A percentile compares a stretch with the other conserved stretches of the same genome.
Evolutionary conservation across 148 eudicot species (phyloP).

Genomic region (Heliosperma pusillum): DNA sequence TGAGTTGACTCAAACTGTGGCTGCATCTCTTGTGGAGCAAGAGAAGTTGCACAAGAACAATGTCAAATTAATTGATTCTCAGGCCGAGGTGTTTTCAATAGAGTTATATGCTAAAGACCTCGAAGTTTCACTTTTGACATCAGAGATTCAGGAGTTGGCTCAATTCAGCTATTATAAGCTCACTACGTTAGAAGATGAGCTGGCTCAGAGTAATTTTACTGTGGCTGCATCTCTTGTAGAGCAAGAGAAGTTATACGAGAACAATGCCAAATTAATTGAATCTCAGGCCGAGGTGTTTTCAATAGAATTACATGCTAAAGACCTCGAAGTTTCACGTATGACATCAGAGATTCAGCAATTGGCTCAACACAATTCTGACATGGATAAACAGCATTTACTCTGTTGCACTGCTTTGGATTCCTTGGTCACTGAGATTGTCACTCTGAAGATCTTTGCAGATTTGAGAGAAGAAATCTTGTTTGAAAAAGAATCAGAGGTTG

Average conservation of each 20-base stretch:
- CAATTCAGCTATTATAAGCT: neutral
- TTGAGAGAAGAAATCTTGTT: slow-evolving; percentile 38
- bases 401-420: slow-evolving; percentile 35
- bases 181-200: too few relatives aligned
- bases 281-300: slow-evolving; percentile 45
- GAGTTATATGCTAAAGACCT: slow-evolving; percentile 66
- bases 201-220: neutral
- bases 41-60: slow-evolving; percentile 44
- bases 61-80: slow-evolving; percentile 35
- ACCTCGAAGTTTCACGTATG: neutral
- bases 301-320: neutral
- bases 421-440: slow-evolving; percentile 42
- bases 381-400: slow-evolving; percentile 24
- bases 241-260: slow-evolving; percentile 47
- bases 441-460: slow-evolving; percentile 36
- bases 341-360: neutral
- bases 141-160: slow-evolving; percentile 45
- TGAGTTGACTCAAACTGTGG: slow-evolving; percentile 46
- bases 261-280: slow-evolving; percentile 35
- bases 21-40: slow-evolving; percentile 43
- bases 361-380: slow-evolving; percentile 25
- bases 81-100: slow-evolving; percentile 43
- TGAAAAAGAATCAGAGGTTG: slow-evolving; percentile 45
- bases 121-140: slow-evolving; percentile 49
- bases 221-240: slow-evolving; percentile 38